Base-by-base conservation (phyloP, 108 stramenopile genomes). In the Chaetoceros muelleri region DNA sequence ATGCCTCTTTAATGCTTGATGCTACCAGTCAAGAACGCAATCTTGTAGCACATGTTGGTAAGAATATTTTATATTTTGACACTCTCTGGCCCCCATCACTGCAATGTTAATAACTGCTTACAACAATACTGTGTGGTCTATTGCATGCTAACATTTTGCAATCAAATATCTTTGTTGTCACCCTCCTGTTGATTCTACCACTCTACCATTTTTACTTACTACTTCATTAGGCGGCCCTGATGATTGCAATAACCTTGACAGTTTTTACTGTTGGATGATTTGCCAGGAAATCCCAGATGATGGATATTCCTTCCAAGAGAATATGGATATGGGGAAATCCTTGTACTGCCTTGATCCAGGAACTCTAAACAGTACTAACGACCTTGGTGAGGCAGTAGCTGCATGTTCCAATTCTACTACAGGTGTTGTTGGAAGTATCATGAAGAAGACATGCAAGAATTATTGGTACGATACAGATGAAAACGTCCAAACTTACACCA, bases 261-360 rank as follows among this genome's bases (percentile, higher is more conserved):
- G 83, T 23, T 89, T 89, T 58, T 85, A 72, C 64, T 89, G 87
- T 68, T 89, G 87, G 87, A 72, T 81, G 65, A 64, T 61, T 25
- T 89, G 87, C 53, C 46, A 82, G 16, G 77, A 81, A 19, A 81
- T 89, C 57, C 87, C 87, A 1, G 62, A 83, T 54, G 58, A 74
- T 28, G 45, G 61, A 23, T 80, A 78, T 50, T n/a, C n/a, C n/a
- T n/a, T n/a, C n/a, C n/a, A n/a, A n/a, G n/a, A n/a, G n/a, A n/a
- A n/a, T n/a, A 24, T 83, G 22, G 57, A 60, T 8, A 79, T 78
- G 47, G 83, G 83, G 7, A 66, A 84, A 28, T 76, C 74, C 19
- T 65, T 89, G 55, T 85, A 89, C 56, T 89, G 87, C 44, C 63
- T 85, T 28, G 83, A 89, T 54, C 83, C 83, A 8, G 63, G n/a